Conservation (phyloP, 768 basidiomycete genomes). For the Phallus indusiatus region DNA sequence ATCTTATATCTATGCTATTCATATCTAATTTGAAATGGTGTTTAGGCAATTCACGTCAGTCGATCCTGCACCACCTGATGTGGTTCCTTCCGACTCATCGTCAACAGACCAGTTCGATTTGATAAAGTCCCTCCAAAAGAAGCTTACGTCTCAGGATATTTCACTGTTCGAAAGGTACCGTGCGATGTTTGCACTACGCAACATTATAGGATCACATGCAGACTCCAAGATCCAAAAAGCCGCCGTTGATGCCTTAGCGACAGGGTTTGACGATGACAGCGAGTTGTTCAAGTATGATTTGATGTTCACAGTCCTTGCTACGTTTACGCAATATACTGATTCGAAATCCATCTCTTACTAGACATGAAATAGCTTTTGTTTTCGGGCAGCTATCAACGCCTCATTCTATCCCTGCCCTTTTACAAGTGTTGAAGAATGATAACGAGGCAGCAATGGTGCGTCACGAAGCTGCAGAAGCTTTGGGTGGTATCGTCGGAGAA, state of each 20-base stretch:
- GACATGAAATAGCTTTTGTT: conserved; percentile 97
- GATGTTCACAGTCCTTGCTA: neutral
- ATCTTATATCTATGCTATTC: conserved; percentile 24
- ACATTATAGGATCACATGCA: conserved; percentile 74
- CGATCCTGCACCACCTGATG: conserved; percentile 76
- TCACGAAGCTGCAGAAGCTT: conserved; percentile 96
- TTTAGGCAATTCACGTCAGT: conserved; percentile 68
- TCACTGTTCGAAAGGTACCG: conserved; percentile 90
- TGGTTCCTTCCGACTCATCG: conserved; percentile 45
- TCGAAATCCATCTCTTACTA: conserved; percentile 22
- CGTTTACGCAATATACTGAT: neutral
- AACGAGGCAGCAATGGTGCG: conserved; percentile 93
- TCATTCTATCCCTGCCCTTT: conserved; percentile 77
- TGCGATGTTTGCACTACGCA: conserved; percentile 96
- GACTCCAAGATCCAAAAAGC: conserved; percentile 73
- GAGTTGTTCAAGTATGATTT: conserved; percentile 81
- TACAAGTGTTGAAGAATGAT: conserved; percentile 63
- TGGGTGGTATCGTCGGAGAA: conserved; percentile 78
- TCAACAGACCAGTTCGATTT: conserved; percentile 34
- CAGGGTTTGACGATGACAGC: conserved; percentile 82
- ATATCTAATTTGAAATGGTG: neutral
- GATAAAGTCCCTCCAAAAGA: conserved; percentile 46
- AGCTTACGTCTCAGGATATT: conserved; percentile 54
- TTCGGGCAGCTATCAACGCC: conserved; percentile 91
- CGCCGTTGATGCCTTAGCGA: conserved; percentile 82